Conservation (phyloP, 23 red algal genomes). For the Gracilaria domingensis region DNA sequence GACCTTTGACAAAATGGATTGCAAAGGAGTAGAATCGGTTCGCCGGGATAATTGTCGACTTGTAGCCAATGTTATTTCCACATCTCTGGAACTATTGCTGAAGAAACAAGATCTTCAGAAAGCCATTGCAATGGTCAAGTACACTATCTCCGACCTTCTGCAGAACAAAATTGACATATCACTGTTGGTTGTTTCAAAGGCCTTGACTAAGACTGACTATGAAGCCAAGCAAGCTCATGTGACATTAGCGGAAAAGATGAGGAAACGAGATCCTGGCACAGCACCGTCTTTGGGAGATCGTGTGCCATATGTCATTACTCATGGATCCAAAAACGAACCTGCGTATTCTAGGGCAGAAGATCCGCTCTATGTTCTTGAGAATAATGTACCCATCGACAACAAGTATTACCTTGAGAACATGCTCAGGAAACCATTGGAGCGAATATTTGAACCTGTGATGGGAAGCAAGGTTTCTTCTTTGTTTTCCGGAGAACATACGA, state of each 20-base stretch:
- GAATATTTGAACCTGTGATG: conserved; percentile 93
- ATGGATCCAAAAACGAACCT: conserved; percentile 79
- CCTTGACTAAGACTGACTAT: conserved; percentile 90
- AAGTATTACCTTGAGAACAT: conserved; percentile 99
- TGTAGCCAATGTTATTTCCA: conserved; percentile 94
- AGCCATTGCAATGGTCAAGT: conserved; percentile 92
- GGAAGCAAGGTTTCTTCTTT: conserved; percentile 59
- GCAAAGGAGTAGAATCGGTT: conserved; percentile 98
- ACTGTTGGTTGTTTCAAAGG: conserved; percentile 94
- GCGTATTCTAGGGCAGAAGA: conserved; percentile 96
- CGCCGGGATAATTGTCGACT: conserved; percentile 99
- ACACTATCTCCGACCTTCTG: conserved; percentile 86
- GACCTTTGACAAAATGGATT: conserved; percentile 98
- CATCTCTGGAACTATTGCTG: conserved; percentile 84
- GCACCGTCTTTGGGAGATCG: conserved; percentile 95
- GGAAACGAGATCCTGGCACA: conserved; percentile 83
- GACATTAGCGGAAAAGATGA: conserved; percentile 92
- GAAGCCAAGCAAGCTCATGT: conserved; percentile 96
- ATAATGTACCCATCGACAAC: conserved; percentile 93
- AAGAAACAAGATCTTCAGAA: conserved; percentile 82
- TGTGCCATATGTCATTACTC: conserved; percentile 95
- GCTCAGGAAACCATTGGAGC: conserved; percentile 96
- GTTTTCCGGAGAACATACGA: conserved; percentile 95
- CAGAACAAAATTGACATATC: conserved; percentile 99
- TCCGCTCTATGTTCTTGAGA: conserved; percentile 92